Percentiles rank a stretch among this genome's conserved stretches.
Conservation (phyloP, 148 eudicot species). For the Rhododendron ovatum region DNA sequence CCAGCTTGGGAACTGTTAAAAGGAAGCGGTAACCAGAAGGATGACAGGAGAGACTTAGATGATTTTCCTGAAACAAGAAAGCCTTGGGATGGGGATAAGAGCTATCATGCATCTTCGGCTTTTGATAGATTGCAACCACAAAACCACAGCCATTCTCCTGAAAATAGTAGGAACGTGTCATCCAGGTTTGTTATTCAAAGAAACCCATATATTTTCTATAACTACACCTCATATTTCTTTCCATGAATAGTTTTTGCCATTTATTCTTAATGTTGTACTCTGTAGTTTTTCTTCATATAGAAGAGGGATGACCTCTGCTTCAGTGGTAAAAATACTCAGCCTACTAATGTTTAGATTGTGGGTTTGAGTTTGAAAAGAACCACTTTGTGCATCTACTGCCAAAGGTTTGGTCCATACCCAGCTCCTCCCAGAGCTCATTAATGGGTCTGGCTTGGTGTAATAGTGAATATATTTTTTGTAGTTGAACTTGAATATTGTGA, state of each 20-base stretch:
- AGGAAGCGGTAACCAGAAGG: slow-evolving; percentile 9
- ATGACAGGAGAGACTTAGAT: slow-evolving; percentile 15
- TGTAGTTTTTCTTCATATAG: not conserved
- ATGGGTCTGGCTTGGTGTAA: not conserved
- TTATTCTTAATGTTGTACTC: not conserved
- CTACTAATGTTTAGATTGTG: not conserved
- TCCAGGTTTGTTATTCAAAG: slow-evolving; percentile 14
- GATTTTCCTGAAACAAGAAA: slow-evolving; percentile 10
- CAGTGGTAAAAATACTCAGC: not conserved
- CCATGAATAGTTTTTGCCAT: not conserved
- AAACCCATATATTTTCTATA: not conserved
- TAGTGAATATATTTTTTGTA: not conserved
- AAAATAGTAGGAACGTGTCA: slow-evolving; percentile 1
- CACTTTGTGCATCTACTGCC: not conserved
- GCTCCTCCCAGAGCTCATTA: not conserved
- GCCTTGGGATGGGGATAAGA: slow-evolving; percentile 12
- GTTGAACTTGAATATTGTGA: not conserved
- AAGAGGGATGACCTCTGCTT: not conserved
- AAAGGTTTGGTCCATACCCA: not conserved
- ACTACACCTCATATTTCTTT: no score
- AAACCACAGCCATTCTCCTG: slow-evolving; percentile 15
- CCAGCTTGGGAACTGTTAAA: no score
- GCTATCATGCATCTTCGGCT: slow-evolving; percentile 8
- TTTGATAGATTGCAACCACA: slow-evolving; percentile 13
- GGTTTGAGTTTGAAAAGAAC: not conserved